Evolutionary conservation across 148 eudicot genomes (phyloP).

Genomic region (Camellia lanceoleosa): DNA sequence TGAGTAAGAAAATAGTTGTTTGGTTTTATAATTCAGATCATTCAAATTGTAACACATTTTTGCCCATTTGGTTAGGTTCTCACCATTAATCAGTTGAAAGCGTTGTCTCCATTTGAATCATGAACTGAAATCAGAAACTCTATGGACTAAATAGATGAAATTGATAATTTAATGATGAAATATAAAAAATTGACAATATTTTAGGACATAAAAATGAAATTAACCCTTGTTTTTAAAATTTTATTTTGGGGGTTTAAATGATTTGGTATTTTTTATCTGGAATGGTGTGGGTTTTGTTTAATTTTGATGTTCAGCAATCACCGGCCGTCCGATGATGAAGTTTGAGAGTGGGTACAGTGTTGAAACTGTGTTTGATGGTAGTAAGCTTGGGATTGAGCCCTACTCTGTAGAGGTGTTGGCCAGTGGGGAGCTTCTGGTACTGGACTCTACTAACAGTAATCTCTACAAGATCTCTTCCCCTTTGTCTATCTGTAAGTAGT

Average conservation of each 20-base stretch:
- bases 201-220: too few species aligned
- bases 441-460: conserved; percentile 91
- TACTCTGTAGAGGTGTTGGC: conserved; percentile 69
- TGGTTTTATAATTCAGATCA: too few species aligned
- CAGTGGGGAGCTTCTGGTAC: conserved; percentile 85
- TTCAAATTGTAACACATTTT: too few species aligned
- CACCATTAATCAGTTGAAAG: too few species aligned
- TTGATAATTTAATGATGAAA: too few species aligned
- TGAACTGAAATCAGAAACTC: too few species aligned
- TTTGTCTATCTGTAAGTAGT: conserved; percentile 87
- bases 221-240: too few species aligned
- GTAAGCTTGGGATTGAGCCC: conserved; percentile 97
- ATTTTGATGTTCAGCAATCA: conserved; percentile 47
- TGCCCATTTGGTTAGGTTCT: too few species aligned
- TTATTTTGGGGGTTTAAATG: not conserved
- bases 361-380: conserved; percentile 99
- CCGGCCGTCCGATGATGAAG: conserved; percentile 87
- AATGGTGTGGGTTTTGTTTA: conserved; percentile 19
- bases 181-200: too few species aligned
- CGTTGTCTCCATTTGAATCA: too few species aligned
- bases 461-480: conserved; percentile 88
- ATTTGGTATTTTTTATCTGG: conserved; percentile 5
- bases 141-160: too few species aligned
- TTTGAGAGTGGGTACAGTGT: conserved; percentile 94
- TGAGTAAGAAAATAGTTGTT: too few species aligned